A percentile compares a stretch with the other conserved stretches of the same genome.
Evolutionary conservation across 768 basidiomycete genomes (phyloP).

Genomic region (Mycena pura): DNA sequence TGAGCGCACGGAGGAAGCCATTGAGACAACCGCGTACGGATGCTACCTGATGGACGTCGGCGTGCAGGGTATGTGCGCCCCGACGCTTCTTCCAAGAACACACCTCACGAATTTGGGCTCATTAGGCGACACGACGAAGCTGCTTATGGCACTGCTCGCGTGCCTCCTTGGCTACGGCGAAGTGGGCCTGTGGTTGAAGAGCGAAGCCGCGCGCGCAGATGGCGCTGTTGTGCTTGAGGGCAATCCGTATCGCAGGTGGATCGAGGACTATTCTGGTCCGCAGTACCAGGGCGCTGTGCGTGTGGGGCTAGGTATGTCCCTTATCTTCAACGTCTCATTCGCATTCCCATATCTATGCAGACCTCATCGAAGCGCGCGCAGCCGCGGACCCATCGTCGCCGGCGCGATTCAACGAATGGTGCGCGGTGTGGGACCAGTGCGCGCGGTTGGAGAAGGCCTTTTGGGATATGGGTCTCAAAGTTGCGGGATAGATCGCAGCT

Average conservation of each 20-base stretch:
- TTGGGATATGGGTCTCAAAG: slow-evolving; percentile 73
- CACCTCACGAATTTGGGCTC: neutral
- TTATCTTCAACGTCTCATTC: neutral
- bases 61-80: slow-evolving; percentile 54
- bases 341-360: slow-evolving; percentile 44
- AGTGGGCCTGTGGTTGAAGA: slow-evolving; percentile 84
- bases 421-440: slow-evolving; percentile 75
- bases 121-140: slow-evolving; percentile 69
- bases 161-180: slow-evolving; percentile 94
- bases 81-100: neutral
- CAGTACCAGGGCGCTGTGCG: slow-evolving; percentile 77
- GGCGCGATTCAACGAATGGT: slow-evolving; percentile 67
- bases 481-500: slow-evolving; percentile 1
- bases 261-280: slow-evolving; percentile 79
- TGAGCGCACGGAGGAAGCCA: slow-evolving; percentile 65
- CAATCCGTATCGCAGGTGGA: slow-evolving; percentile 81
- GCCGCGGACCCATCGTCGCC: slow-evolving; percentile 68
- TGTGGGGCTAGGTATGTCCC: slow-evolving; percentile 69
- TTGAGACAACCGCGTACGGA: slow-evolving; percentile 85
- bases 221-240: slow-evolving; percentile 66
- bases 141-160: slow-evolving; percentile 83
- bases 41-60: slow-evolving; percentile 85
- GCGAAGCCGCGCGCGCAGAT: slow-evolving; percentile 51
- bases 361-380: slow-evolving; percentile 74
- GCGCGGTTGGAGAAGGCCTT: slow-evolving; percentile 82